Evolutionary conservation across 2,329 filamentous ascomycete species (phyloP).

Genomic region (Fusarium annulatum): DNA sequence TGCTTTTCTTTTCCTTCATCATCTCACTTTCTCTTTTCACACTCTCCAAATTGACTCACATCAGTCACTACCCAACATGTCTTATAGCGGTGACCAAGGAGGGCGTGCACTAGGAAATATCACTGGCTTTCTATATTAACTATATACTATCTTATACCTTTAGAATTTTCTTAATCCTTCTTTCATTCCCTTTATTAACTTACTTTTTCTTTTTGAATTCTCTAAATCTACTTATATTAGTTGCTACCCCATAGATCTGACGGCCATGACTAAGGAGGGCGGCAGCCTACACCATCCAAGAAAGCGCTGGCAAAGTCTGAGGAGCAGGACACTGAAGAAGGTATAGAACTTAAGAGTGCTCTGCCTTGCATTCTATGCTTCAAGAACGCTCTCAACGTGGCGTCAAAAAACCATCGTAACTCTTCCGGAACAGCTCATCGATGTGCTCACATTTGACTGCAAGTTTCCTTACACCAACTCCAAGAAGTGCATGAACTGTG

Average conservation of each 20-base stretch:
- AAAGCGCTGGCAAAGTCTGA: background rate
- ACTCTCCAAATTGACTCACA: background rate
- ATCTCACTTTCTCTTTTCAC: background rate
- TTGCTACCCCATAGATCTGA: too few relatives aligned
- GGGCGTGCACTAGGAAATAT: too few relatives aligned
- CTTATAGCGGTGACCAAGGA: background rate
- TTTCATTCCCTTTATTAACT: background rate
- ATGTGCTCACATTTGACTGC: background rate
- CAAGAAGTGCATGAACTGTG: background rate
- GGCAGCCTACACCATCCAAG: background rate
- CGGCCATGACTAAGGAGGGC: too few relatives aligned
- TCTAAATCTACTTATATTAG: too few relatives aligned
- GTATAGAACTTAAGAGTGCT: background rate
- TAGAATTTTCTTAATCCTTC: background rate
- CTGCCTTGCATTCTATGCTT: background rate
- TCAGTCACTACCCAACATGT: background rate
- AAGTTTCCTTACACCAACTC: background rate
- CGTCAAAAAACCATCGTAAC: background rate
- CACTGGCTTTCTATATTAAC: background rate
- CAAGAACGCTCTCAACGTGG: accelerated
- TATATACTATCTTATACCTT: background rate
- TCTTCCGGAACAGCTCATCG: accelerated
- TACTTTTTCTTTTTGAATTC: background rate
- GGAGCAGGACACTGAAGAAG: background rate
- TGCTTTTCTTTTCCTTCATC: background rate